Evolutionary conservation across 441 rosid genomes (phyloP), one percentile per base, ranked within the genome.

Genomic region (Kokia cookei): DNA sequence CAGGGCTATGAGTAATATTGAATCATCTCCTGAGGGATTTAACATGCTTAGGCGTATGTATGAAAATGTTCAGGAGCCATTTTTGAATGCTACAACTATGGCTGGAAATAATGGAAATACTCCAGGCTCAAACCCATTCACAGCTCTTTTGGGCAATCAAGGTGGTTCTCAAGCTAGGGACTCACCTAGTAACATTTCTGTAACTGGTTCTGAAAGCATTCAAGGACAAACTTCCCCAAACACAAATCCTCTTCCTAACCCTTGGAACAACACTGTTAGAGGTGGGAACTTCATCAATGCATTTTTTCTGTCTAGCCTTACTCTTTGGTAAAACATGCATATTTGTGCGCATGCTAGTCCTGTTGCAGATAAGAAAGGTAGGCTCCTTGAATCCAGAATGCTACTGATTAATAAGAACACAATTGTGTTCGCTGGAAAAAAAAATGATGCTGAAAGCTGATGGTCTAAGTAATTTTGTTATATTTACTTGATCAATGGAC

Each of bases 31-130:
- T 2, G 90, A 86, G 79, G 90, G 90, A n/a, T 86, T 87, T 80
- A 88, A 86, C 80, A 86, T 86, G 88, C 87, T 87, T 60, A 82
- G 95, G 79, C 89, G 86, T 57, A 87, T 87, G 93, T 87, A 87
- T 79, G 91, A 86, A 83, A 87, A 88, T 81, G 89, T 87, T 69
- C 91, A 88, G 76, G 90, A 87, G 70, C 93, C 93, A 4, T 73
- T 87, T 27, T 47, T 82, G 81, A 85, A 86, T 84, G 91, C 91
- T 75, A 89, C 90, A 13, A 81, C 87, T 17, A 80, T 82, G 85
- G 79, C 86, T 0, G 89, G 85, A 72, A 86, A 85, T 64, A 78
- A 75, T 63, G 86, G 85, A 72, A 87, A 72, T 79, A 77, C 77
- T 74, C 37, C 78, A 2, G 80, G 61, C 51, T 75, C 90, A 37